phyloP scores from a whole-genome alignment of 768 basidiomycete genomes.

The Panellus pusillus region DNA sequence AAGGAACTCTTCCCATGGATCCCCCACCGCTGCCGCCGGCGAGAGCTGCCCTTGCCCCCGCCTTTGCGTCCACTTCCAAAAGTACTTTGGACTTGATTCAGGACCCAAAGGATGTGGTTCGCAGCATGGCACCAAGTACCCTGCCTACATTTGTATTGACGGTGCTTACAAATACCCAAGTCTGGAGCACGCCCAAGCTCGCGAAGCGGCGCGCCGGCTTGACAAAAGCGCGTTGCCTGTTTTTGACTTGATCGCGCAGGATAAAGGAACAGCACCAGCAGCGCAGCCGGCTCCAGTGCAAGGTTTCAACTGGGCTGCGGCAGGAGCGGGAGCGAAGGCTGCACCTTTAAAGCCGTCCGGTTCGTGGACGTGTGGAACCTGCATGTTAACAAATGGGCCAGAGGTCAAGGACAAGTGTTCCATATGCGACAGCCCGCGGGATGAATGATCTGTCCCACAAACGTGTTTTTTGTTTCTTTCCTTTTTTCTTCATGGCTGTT shows the following conservation, averaged over 20 bases:
- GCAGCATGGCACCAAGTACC: constrained; percentile 26
- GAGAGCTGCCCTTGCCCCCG: constrained; percentile 14
- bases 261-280: constrained; percentile 1
- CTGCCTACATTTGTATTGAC: constrained; percentile 41
- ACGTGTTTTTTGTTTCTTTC: background rate
- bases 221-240: constrained; percentile 46
- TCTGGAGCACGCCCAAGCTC: constrained; percentile 26
- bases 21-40: constrained; percentile 17
- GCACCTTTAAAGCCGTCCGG: constrained; percentile 28
- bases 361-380: constrained; percentile 47
- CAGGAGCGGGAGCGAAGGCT: constrained; percentile 33
- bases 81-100: too few species aligned
- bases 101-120: constrained; percentile 33
- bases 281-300: constrained; percentile 19
- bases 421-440: constrained; percentile 43
- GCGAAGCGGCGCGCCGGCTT: constrained; percentile 39
- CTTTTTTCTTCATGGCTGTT: background rate
- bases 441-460: background rate
- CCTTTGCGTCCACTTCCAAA: constrained; percentile 1
- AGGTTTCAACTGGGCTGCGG: constrained; percentile 49
- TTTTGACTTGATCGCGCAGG: constrained; percentile 35
- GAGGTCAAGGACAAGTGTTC: constrained; percentile 44
- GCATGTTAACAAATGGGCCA: constrained; percentile 40
- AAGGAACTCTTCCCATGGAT: constrained; percentile 12
- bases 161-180: constrained; percentile 23